Evolutionary conservation across 1,139 yeast species (phyloP).

Genomic region (Pneumocystis murina): DNA sequence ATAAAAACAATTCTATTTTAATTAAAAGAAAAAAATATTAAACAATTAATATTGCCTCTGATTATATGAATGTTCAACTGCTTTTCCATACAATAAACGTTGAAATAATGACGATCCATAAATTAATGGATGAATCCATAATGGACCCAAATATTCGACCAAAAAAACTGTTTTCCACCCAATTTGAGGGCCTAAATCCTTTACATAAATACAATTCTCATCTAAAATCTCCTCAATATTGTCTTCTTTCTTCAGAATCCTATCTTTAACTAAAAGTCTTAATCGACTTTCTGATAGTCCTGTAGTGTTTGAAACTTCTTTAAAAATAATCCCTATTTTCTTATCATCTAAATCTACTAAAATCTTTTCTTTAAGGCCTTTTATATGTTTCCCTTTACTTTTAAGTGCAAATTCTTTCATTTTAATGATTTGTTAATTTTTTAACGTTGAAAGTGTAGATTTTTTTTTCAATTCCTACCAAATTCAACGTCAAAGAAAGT

Average conservation of each 20-base stretch:
- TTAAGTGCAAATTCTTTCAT: background rate
- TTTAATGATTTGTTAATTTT: background rate
- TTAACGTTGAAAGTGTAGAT: background rate
- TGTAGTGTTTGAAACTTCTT: slow-evolving; percentile 16
- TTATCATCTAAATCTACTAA: background rate
- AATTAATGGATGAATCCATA: slow-evolving; percentile 59
- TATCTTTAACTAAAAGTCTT: slow-evolving; percentile 13
- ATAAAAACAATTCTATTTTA: slow-evolving; percentile 7
- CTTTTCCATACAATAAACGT: slow-evolving; percentile 24
- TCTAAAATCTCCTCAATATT: slow-evolving; percentile 23
- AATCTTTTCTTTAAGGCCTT: background rate
- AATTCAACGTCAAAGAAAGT: background rate
- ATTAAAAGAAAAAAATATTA: slow-evolving; percentile 1
- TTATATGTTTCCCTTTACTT: background rate
- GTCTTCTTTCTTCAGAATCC: slow-evolving; percentile 26
- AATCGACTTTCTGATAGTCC: slow-evolving; percentile 1
- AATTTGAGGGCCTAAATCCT: slow-evolving; percentile 87
- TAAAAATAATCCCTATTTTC: slow-evolving; percentile 18
- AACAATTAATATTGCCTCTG: slow-evolving; percentile 35
- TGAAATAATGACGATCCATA: slow-evolving; percentile 28
- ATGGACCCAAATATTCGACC: slow-evolving; percentile 80
- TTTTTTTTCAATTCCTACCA: too few species aligned
- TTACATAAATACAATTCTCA: slow-evolving; percentile 32
- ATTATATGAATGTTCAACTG: slow-evolving; percentile 32
- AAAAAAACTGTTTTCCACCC: slow-evolving; percentile 81